A percentile compares a stretch with the other conserved stretches of the same genome.
Conservation (phyloP, 805 yeast genomes). For the Clavispora fructus region DNA sequence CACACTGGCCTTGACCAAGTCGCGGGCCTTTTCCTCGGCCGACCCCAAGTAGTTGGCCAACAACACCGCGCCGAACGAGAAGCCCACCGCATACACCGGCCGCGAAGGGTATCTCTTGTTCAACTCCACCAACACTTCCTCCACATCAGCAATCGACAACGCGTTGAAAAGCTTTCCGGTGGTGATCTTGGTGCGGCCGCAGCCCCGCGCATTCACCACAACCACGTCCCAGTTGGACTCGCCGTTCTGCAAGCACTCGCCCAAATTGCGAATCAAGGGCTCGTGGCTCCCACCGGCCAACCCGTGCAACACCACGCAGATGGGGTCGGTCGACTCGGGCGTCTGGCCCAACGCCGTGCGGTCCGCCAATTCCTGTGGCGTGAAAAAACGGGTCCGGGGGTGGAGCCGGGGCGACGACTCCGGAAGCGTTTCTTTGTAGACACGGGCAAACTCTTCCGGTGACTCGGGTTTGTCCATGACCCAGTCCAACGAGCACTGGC, state of each 20-base stretch:
- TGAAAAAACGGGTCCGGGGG: slow-evolving; percentile 48
- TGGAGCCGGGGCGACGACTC: slow-evolving; percentile 38
- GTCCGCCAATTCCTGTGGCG: slow-evolving; percentile 39
- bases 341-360: slow-evolving; percentile 6
- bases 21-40: slow-evolving; percentile 33
- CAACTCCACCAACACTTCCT: slow-evolving; percentile 49
- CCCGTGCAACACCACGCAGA: slow-evolving; percentile 68
- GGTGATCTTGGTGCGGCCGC: slow-evolving; percentile 63
- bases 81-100: slow-evolving; percentile 67
- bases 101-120: slow-evolving; percentile 49
- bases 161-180: slow-evolving; percentile 69
- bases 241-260: slow-evolving; percentile 28
- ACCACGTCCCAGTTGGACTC: slow-evolving; percentile 50
- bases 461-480: slow-evolving; percentile 39
- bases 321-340: slow-evolving; percentile 42
- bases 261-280: slow-evolving; percentile 60
- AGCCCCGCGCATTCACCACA: slow-evolving; percentile 72
- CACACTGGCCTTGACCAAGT: slow-evolving; percentile 44
- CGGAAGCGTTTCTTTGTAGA: slow-evolving; percentile 27
- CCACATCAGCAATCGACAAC: slow-evolving; percentile 65
- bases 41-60: slow-evolving; percentile 70
- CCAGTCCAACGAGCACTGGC: slow-evolving; percentile 72
- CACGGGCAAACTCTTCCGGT: slow-evolving; percentile 19
- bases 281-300: slow-evolving; percentile 85
- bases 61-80: slow-evolving; percentile 73